Conservation (phyloP, 1,139 yeast species). For the Candida glucosophila region DNA sequence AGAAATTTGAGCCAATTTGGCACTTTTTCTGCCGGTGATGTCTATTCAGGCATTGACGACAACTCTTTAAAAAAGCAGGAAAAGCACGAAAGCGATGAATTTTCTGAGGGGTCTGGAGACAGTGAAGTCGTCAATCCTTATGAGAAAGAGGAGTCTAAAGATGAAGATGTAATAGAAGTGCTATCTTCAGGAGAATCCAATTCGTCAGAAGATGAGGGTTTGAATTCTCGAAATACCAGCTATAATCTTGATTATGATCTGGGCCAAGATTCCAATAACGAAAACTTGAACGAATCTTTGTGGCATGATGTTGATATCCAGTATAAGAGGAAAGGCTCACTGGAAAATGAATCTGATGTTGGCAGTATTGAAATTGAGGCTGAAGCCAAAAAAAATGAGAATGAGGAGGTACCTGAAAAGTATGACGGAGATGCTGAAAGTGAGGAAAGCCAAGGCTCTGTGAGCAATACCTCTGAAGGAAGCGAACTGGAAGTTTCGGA, state of each 20-base stretch:
- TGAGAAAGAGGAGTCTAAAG: slow-evolving; percentile 1
- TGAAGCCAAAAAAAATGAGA: not conserved
- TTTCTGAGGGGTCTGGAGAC: slow-evolving; percentile 1
- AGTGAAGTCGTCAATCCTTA: slow-evolving; percentile 3
- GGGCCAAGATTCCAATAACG: not conserved
- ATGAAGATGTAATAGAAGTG: slow-evolving; percentile 2
- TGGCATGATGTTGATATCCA: slow-evolving; percentile 9
- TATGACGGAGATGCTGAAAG: no score
- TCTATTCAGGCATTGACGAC: slow-evolving; percentile 2
- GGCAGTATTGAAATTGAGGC: no score
- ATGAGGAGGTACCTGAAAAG: not conserved
- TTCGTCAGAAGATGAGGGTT: not conserved
- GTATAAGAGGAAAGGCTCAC: no score
- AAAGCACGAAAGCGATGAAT: slow-evolving; percentile 4
- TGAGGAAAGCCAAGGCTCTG: no score
- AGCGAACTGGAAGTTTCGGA: not conserved
- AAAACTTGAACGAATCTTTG: slow-evolving; percentile 7
- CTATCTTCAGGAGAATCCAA: slow-evolving; percentile 1
- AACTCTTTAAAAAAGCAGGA: slow-evolving; percentile 7
- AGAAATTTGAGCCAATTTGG: slow-evolving; percentile 21
- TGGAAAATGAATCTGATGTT: no score
- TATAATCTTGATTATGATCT: no score
- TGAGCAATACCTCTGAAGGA: no score
- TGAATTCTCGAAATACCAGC: slow-evolving; percentile 1
- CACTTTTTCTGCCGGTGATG: not conserved